A percentile compares a stretch with the other conserved stretches of the same genome.
phyloP scores from a whole-genome alignment of 2,329 filamentous ascomycete species.

The Leptographium galeiforme region DNA sequence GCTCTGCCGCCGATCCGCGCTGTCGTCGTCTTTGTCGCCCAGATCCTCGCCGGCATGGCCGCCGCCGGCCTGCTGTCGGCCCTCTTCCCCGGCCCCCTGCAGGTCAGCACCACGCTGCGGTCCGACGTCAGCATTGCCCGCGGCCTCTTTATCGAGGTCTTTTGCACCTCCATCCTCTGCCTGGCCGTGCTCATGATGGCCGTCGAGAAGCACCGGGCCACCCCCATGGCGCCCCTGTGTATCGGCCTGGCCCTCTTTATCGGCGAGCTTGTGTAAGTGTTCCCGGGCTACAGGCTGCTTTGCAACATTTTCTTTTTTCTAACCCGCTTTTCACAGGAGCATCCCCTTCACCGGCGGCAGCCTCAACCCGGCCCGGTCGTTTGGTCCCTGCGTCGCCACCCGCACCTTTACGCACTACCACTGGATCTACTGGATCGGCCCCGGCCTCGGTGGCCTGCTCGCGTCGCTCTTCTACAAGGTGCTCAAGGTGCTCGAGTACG shows the following conservation, averaged over 20 bases:
- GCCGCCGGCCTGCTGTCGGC: conserved; percentile 43
- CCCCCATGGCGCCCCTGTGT: conserved; percentile 56
- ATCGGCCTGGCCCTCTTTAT: conserved; percentile 62
- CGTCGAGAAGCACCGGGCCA: conserved; percentile 60
- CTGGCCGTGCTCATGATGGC: conserved; percentile 57
- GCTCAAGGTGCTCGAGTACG: conserved; percentile 37
- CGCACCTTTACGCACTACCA: conserved; percentile 29
- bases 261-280: conserved; percentile 24
- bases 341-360: conserved; percentile 34
- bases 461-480: conserved; percentile 36
- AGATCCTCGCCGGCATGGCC: conserved; percentile 45
- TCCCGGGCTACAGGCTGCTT: background rate
- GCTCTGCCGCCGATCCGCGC: conserved; percentile 40
- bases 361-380: conserved; percentile 37
- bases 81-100: conserved; percentile 39
- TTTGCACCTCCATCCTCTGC: conserved; percentile 49
- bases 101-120: conserved; percentile 44
- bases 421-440: conserved; percentile 44
- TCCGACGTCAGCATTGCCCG: conserved; percentile 36
- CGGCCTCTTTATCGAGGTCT: conserved; percentile 54
- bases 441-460: conserved; percentile 33
- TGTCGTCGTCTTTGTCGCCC: conserved; percentile 37
- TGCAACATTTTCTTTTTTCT: background rate
- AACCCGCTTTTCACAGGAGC: conserved; percentile 10
- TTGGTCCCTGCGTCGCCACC: conserved; percentile 32